Evolutionary conservation across 768 basidiomycete genomes (phyloP).

Genomic region (Piloderma croceum): DNA sequence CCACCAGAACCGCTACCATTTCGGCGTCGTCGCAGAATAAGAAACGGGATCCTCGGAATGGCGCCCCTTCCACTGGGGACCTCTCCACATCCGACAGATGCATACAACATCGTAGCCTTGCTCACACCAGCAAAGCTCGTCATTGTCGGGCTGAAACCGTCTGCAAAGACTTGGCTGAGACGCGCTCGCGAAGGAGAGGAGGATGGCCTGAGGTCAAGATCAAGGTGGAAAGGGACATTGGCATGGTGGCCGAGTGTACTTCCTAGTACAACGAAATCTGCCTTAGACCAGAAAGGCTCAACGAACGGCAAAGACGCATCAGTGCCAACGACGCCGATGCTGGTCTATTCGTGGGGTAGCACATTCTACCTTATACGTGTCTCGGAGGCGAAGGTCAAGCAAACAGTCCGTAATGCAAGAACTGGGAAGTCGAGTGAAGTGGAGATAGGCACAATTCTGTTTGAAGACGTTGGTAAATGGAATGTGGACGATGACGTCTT

Average conservation of each 20-base stretch:
- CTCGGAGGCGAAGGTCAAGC: conserved; percentile 50
- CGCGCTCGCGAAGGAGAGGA: conserved; percentile 50
- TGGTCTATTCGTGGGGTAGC: conserved; percentile 85
- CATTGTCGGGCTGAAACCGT: conserved; percentile 87
- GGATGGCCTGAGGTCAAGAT: conserved; percentile 34
- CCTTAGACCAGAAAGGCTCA: conserved; percentile 12
- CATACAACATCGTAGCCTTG: conserved; percentile 75
- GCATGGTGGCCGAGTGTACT: conserved; percentile 78
- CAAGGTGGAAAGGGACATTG: conserved; percentile 55
- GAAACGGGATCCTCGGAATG: conserved; percentile 73
- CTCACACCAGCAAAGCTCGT: conserved; percentile 89
- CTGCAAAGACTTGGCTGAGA: conserved; percentile 89
- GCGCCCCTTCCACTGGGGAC: conserved; percentile 78
- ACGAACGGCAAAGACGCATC: conserved; percentile 18
- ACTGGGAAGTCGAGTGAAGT: conserved; percentile 54
- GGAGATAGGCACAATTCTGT: conserved; percentile 60
- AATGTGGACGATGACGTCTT: conserved; percentile 56
- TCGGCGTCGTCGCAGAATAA: conserved; percentile 45
- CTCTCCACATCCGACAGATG: conserved; percentile 66
- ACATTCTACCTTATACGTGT: conserved; percentile 61
- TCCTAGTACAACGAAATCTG: conserved; percentile 9
- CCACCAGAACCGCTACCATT: conserved; percentile 25
- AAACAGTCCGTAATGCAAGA: conserved; percentile 44
- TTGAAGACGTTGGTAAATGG: conserved; percentile 59
- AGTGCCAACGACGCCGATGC: conserved; percentile 46